Evolutionary conservation across 1,139 yeast genomes (phyloP).

Genomic region (Kodamaea sp.): DNA sequence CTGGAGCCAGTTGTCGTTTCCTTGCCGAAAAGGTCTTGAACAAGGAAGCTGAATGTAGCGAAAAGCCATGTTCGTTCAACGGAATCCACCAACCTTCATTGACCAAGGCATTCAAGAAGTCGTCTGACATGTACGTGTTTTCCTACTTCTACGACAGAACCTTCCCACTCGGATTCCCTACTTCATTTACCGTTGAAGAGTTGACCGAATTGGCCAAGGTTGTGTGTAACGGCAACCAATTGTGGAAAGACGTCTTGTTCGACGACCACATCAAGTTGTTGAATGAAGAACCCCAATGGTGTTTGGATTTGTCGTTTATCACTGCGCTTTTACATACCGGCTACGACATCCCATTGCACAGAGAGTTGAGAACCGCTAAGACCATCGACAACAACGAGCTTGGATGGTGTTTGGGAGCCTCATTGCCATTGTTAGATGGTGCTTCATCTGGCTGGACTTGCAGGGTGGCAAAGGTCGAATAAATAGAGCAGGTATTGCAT

Average conservation of each 20-base stretch:
- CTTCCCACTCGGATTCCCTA: constrained; percentile 91
- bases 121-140: constrained; percentile 81
- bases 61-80: constrained; percentile 89
- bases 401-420: constrained; percentile 99
- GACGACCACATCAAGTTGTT: constrained; percentile 69
- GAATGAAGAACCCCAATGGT: constrained; percentile 85
- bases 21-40: constrained; percentile 81
- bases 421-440: constrained; percentile 79
- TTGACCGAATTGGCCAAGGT: constrained; percentile 75
- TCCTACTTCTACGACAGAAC: constrained; percentile 95
- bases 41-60: constrained; percentile 74
- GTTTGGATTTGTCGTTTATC: constrained; percentile 88
- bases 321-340: constrained; percentile 90
- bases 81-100: constrained; percentile 96
- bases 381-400: constrained; percentile 85
- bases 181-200: constrained; percentile 81
- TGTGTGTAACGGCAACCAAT: constrained; percentile 80
- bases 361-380: constrained; percentile 91
- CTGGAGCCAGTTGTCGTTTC: constrained; percentile 75
- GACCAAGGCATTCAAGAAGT: constrained; percentile 65
- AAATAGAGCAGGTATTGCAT: too few species aligned
- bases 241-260: constrained; percentile 65
- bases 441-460: constrained; percentile 70
- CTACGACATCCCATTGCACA: constrained; percentile 85
- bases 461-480: constrained; percentile 27